Base-by-base conservation (phyloP, 805 yeast species). In the Kodamaea laetipori region DNA sequence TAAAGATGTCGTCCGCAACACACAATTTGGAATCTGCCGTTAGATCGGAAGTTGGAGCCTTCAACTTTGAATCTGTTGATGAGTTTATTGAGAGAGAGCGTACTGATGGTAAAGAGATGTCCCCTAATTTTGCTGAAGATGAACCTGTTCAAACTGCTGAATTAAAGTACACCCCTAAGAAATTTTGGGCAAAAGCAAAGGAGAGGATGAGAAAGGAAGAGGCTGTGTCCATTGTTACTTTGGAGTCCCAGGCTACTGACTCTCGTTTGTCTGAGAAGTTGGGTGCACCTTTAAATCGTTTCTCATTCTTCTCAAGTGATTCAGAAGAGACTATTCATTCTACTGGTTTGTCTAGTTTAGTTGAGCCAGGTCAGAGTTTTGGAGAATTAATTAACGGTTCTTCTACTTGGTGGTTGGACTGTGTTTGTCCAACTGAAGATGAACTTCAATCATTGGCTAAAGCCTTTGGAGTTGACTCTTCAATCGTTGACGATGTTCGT, bases 251-350 rank as follows among this genome's bases (percentile, higher is more conserved):
- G 16, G 37, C 15, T 2, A 34, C 8, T 8, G 37, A 34, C 19
- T 34, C 25, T n/a, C 34, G 19, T 15, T 17, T 19, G 6, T 30
- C 34, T 30, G n/a, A 30, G 34, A 30, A n/a, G 11, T 4, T 4
- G 17, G 24, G 24, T 21, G 19, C 17, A 13, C 17, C 34, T n/a
- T 6, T 26, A 6, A 40, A 6, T 12, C 19, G 97, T 40, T 92
- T 86, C 66, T 80, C 92, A 27, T 87, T 87, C 59, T 90, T 90
- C 60, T 81, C 83, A 33, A 79, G 95, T 0, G 89, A 84, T 45
- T 71, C 82, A 12, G 96, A 88, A 45, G 95, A 86, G 56, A 92
- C 97, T 0, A 74, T 88, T 19, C 97, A 90, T 66, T 86, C 96
- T 1, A 83, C 95, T 2, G 96, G 89, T 57, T 76, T 92, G 30